These are phyloP conservation scores for Zea luxurians DNA, from an alignment of 176 grass and related monocot genomes.

Conservation along the genomic window DNA sequence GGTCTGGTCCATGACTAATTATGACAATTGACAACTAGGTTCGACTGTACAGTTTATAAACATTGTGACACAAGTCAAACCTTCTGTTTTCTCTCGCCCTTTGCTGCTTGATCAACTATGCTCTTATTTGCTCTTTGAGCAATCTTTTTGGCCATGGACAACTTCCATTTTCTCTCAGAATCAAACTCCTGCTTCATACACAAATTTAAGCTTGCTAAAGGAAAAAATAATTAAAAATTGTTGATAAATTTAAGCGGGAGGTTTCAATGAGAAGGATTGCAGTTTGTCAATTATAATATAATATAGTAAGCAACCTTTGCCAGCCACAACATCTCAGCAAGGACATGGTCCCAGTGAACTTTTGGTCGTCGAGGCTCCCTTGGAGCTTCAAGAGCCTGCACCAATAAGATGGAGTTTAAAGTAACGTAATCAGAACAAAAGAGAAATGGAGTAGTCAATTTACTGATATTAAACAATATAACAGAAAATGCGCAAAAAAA, in stretches of 20 bases:
- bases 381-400: slow-evolving; percentile 84
- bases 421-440: slow-evolving; percentile 5
- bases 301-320: slow-evolving; percentile 63
- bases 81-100: slow-evolving; percentile 93
- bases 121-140: slow-evolving; percentile 77
- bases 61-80: slow-evolving; percentile 38
- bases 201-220: slow-evolving; percentile 34
- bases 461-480: slow-evolving; percentile 17
- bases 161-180: slow-evolving; percentile 97
- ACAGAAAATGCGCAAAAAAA: slow-evolving; percentile 18
- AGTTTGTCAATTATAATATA: slow-evolving; percentile 13
- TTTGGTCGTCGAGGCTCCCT: slow-evolving; percentile 85
- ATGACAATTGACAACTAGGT: background rate
- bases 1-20: background rate
- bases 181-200: slow-evolving; percentile 79
- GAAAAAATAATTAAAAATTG: slow-evolving; percentile 3
- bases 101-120: slow-evolving; percentile 74
- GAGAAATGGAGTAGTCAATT: background rate
- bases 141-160: slow-evolving; percentile 90
- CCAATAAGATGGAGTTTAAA: slow-evolving; percentile 15
- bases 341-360: slow-evolving; percentile 95
- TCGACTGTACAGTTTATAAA: background rate
- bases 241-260: background rate
- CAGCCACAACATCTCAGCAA: slow-evolving; percentile 93
- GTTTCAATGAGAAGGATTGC: background rate